Base-by-base conservation (phyloP, 2,329 filamentous ascomycete species). In the Fusarium luffae region DNA sequence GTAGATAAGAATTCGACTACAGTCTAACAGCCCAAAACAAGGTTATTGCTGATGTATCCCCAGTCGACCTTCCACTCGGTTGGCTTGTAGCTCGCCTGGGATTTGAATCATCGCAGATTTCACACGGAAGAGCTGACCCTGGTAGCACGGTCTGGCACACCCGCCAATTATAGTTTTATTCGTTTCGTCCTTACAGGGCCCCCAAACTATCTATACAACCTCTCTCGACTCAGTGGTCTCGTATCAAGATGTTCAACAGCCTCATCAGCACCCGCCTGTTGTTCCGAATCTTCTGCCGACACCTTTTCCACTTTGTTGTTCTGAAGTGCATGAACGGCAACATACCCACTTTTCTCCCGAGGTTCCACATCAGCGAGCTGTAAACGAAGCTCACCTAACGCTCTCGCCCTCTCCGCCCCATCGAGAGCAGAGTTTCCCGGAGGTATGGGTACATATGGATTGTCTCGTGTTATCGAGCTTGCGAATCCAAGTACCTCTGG, bases 401-500 rank as follows among this genome's bases (percentile, higher is more conserved):
- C 28, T 13, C 28, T 43, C 7, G 54, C n/a, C 13, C 54, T 37
- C 13, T 61, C 44, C 0, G 44, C n/a, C 2, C 44, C 58, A 11
- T 7, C 28, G 12, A 59, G 14, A 8, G 21, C 8, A 13, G 54
- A 37, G 7, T 56, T 37, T 1, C 16, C 11, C 3, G 23, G 7
- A 4, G 28, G 23, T 23, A 51, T 10, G 18, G 23, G 43, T 2
- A 60, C 32, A 7, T 42, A 60, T 1, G 11, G 18, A 19, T 48
- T 48, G 1, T 60, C 42, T 4, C 57, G 43, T 4, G 52, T 60
- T 0, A 58, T 11, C 1, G 51, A 57, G 11, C 56, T 59, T 1
- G 40, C 56, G 14, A 46, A 59, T 9, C 56, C 56, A 11, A 59
- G 30, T 5, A 59, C 10, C 2, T 58, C 57, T 4, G 54, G 54